Evolutionary conservation across 495 filamentous ascomycete species (phyloP).

Genomic region (Hyaloscypha hepaticicola): DNA sequence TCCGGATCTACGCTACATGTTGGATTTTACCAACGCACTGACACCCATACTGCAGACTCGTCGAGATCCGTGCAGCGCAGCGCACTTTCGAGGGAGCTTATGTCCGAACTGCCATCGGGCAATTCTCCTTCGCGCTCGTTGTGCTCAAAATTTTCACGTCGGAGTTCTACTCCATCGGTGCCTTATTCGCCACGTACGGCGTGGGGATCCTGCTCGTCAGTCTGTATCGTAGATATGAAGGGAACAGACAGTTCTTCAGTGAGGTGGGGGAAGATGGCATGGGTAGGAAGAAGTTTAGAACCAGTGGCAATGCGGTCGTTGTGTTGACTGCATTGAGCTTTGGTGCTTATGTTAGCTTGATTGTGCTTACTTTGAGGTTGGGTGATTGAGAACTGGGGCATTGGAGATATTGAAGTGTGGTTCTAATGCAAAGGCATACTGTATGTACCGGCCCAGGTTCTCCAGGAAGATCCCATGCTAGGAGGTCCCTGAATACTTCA

Average conservation of each 20-base stretch:
- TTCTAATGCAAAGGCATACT: not conserved
- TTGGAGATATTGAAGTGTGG: not conserved
- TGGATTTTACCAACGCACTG: not conserved
- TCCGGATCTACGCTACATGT: not conserved
- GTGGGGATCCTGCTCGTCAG: constrained; percentile 78
- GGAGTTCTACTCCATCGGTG: constrained; percentile 92
- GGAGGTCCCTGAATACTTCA: not conserved
- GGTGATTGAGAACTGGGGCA: constrained; percentile 13
- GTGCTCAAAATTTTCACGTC: constrained; percentile 94
- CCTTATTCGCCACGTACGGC: constrained; percentile 88
- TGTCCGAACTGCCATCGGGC: constrained; percentile 86
- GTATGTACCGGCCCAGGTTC: not conserved
- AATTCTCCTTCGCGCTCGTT: constrained; percentile 92
- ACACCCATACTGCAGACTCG: constrained; percentile 49
- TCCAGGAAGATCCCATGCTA: not conserved
- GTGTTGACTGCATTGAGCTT: constrained; percentile 79
- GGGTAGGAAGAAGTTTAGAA: constrained; percentile 75
- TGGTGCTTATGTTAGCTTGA: constrained; percentile 74
- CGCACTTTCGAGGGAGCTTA: constrained; percentile 98
- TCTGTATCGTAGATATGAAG: constrained; percentile 79
- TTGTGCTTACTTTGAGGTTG: constrained; percentile 60
- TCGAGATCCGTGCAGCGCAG: constrained; percentile 92
- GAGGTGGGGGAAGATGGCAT: constrained; percentile 68
- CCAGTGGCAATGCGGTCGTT: constrained; percentile 81
- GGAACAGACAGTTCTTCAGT: constrained; percentile 91